Conservation (phyloP, 495 filamentous ascomycete species). For the Hypoxylon rickii region DNA sequence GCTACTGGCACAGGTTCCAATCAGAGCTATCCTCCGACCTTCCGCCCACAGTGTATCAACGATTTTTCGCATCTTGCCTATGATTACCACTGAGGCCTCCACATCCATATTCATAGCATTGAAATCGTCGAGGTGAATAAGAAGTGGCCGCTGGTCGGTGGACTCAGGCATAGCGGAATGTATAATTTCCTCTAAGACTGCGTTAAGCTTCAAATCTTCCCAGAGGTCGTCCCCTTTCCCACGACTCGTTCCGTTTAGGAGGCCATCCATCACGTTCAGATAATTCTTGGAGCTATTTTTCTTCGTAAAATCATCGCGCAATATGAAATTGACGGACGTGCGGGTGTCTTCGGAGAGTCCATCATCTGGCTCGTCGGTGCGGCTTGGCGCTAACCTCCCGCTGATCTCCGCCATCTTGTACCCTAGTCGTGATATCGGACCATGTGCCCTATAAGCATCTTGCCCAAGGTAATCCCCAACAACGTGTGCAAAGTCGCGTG, state of each 20-base stretch:
- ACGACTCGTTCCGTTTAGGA: conserved; percentile 19
- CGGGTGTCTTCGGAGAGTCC: neutral
- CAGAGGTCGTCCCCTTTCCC: conserved; percentile 43
- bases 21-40: conserved; percentile 72
- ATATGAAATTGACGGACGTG: conserved; percentile 6
- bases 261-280: conserved; percentile 34
- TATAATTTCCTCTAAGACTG: conserved; percentile 47
- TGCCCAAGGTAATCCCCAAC: conserved; percentile 75
- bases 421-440: conserved; percentile 60
- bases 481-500: conserved; percentile 79
- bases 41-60: conserved; percentile 69
- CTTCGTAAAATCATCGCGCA: conserved; percentile 20
- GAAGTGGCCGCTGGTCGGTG: conserved; percentile 44
- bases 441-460: conserved; percentile 48
- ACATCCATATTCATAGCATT: conserved; percentile 68
- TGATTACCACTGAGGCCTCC: conserved; percentile 61
- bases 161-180: conserved; percentile 36
- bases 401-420: conserved; percentile 61
- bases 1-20: conserved; percentile 64
- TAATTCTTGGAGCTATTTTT: conserved; percentile 29
- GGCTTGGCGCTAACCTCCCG: conserved; percentile 34
- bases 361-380: conserved; percentile 14
- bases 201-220: conserved; percentile 49
- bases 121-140: conserved; percentile 83
- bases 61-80: conserved; percentile 68